Evolutionary conservation across 805 yeast species (phyloP).

Genomic region (Starmerella tilneyi): DNA sequence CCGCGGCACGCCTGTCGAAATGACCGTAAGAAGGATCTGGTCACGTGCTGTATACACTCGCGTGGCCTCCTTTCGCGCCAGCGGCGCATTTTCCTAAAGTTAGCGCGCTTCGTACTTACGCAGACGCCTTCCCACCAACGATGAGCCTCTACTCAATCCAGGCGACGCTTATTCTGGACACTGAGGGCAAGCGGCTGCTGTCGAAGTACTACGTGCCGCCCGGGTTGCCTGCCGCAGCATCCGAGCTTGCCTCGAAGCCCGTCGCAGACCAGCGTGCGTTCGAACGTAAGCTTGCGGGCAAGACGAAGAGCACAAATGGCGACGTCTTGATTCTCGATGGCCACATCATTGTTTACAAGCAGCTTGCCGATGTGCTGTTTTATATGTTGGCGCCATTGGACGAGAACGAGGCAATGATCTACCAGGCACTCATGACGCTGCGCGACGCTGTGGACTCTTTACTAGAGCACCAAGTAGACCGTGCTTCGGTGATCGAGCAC

Average conservation of each 20-base stretch:
- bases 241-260: slow-evolving; percentile 33
- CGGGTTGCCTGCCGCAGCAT: slow-evolving; percentile 43
- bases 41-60: no score
- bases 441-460: slow-evolving; percentile 73
- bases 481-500: slow-evolving; percentile 62
- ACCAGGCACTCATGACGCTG: slow-evolving; percentile 63
- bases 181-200: slow-evolving; percentile 65
- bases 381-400: slow-evolving; percentile 62
- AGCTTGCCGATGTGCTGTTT: slow-evolving; percentile 62
- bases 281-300: slow-evolving; percentile 59
- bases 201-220: slow-evolving; percentile 63
- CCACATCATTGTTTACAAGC: slow-evolving; percentile 77
- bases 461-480: slow-evolving; percentile 60
- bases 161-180: slow-evolving; percentile 72
- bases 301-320: slow-evolving; percentile 69
- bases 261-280: slow-evolving; percentile 62
- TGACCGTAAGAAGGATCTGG: no score
- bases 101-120: not conserved
- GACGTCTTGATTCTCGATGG: slow-evolving; percentile 74
- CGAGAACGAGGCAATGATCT: slow-evolving; percentile 78
- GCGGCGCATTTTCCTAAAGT: not conserved
- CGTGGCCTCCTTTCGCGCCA: not conserved
- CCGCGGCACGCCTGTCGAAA: no score
- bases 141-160: slow-evolving; percentile 65
- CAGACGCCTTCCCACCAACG: not conserved